Conservation (phyloP, 805 yeast genomes). For the Saccharomyces jurei region DNA sequence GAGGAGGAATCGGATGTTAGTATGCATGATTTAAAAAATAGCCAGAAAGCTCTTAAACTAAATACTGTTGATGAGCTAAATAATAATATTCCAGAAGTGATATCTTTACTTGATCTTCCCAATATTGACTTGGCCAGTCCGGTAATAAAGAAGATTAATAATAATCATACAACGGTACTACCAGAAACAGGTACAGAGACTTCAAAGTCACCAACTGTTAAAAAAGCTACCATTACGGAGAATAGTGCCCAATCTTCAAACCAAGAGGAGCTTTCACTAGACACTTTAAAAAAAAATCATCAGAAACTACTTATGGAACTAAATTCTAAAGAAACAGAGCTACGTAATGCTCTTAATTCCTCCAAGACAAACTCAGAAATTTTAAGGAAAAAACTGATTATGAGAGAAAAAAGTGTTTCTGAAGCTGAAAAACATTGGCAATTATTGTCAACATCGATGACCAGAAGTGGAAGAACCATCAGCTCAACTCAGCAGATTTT, state of each 20-base stretch:
- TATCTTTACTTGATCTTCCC: background rate
- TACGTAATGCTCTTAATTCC: constrained; percentile 9
- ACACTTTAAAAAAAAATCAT: constrained; percentile 1
- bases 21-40: background rate
- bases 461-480: background rate
- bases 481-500: constrained; percentile 13
- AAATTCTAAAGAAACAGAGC: constrained; percentile 7
- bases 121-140: background rate
- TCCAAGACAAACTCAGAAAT: constrained; percentile 15
- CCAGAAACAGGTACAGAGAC: background rate
- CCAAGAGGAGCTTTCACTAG: background rate
- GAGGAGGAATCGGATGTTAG: constrained; percentile 12
- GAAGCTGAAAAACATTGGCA: constrained; percentile 11
- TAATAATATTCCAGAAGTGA: background rate
- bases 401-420: constrained; percentile 17
- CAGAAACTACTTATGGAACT: constrained; percentile 1
- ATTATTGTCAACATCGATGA: constrained; percentile 1
- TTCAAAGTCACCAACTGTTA: background rate
- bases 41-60: background rate
- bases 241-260: background rate
- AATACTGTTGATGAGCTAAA: background rate
- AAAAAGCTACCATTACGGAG: background rate
- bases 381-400: constrained; percentile 16
- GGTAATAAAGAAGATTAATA: background rate
- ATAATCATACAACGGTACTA: background rate